phyloP scores from a whole-genome alignment of 148 eudicot genomes.

The Fagopyrum esculentum region DNA sequence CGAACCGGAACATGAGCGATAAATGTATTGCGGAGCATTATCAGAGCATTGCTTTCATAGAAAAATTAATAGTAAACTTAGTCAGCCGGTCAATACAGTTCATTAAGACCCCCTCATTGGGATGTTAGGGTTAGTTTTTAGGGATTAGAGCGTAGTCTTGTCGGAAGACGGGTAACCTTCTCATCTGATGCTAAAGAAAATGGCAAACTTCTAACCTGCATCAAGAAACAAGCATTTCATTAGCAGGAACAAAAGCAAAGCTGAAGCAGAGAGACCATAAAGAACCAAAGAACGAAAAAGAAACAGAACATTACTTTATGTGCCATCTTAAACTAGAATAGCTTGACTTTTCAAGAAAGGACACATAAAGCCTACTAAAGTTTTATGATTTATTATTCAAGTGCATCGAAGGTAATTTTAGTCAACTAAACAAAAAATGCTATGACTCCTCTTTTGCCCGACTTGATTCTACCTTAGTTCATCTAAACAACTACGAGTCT shows the following conservation, averaged over 20 bases:
- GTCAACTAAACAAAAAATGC: background rate
- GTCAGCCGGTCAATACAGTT: background rate
- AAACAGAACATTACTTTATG: background rate
- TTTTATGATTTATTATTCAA: background rate
- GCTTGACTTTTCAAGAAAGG: background rate
- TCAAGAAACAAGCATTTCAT: constrained; percentile 12
- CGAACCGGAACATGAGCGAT: constrained; percentile 86
- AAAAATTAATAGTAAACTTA: background rate
- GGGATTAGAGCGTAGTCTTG: background rate
- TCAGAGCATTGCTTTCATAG: constrained; percentile 58
- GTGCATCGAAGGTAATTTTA: background rate
- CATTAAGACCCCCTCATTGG: background rate
- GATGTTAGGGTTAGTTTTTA: background rate
- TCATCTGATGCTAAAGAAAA: constrained; percentile 24
- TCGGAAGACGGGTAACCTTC: constrained; percentile 29
- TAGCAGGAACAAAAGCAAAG: constrained; percentile 9
- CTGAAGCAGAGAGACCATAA: background rate
- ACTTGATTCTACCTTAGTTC: background rate
- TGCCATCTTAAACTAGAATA: background rate
- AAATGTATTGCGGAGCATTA: constrained; percentile 62
- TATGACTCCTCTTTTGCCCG: too few relatives aligned
- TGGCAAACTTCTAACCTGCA: constrained; percentile 43
- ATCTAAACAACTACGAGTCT: background rate
- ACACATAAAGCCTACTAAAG: background rate
- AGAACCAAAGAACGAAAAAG: background rate